phyloP scores from a whole-genome alignment of 441 rosid species.

The Syzygium syzygioides region DNA sequence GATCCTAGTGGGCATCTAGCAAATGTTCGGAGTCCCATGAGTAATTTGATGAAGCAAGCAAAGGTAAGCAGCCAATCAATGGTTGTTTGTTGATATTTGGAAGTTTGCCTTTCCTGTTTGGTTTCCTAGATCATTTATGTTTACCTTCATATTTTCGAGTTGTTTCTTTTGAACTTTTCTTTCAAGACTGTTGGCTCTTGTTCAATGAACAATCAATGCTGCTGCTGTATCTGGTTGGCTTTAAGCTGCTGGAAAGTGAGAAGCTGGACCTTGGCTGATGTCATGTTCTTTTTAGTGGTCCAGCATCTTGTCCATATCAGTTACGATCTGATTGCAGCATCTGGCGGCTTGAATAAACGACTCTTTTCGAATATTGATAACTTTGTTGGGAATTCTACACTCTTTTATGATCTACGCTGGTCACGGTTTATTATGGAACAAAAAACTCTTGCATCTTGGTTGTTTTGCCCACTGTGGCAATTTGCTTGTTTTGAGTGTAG shows the following conservation, averaged over 20 bases:
- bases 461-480: neutral
- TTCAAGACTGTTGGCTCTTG: neutral
- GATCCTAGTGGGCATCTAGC: slow-evolving; percentile 41
- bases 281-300: neutral
- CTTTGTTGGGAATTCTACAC: neutral
- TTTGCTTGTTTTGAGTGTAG: neutral
- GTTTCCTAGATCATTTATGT: neutral
- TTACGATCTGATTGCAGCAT: neutral
- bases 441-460: neutral
- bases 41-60: slow-evolving; percentile 37
- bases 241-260: neutral
- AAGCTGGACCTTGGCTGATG: neutral
- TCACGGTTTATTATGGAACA: neutral
- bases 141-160: neutral
- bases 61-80: slow-evolving; percentile 18
- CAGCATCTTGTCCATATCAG: neutral
- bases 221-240: neutral
- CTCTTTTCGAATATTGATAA: neutral
- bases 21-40: slow-evolving; percentile 29
- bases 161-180: neutral
- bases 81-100: neutral
- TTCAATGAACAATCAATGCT: neutral
- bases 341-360: neutral
- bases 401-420: neutral
- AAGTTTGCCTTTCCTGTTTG: neutral